Evolutionary conservation across 805 yeast genomes (phyloP).

Genomic region (Metschnikowia colocasiae): DNA sequence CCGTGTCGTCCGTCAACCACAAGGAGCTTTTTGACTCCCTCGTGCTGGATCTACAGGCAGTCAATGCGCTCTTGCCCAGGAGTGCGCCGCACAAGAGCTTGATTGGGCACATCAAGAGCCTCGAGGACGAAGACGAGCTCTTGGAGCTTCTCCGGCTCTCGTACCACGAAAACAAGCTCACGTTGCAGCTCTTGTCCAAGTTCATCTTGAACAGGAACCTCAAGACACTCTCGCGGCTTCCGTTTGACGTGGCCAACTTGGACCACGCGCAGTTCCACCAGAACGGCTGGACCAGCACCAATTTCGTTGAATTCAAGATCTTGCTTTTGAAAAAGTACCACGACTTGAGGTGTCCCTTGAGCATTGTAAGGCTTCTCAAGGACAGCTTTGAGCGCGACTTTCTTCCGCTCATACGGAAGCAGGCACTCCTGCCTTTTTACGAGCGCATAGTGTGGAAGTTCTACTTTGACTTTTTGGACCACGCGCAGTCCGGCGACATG

Average conservation of each 20-base stretch:
- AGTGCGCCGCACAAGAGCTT: constrained; percentile 17
- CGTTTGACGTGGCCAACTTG: constrained; percentile 22
- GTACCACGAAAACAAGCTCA: constrained; percentile 25
- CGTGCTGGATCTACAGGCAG: constrained; percentile 24
- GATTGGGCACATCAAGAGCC: constrained; percentile 17
- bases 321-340: constrained; percentile 35
- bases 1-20: constrained; percentile 9
- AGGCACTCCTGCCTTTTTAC: constrained; percentile 31
- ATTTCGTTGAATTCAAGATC: constrained; percentile 28
- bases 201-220: constrained; percentile 27
- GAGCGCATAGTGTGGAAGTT: constrained; percentile 43
- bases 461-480: constrained; percentile 31
- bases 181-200: constrained; percentile 24
- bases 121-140: constrained; percentile 20
- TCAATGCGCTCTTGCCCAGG: constrained; percentile 5
- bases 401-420: constrained; percentile 22
- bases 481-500: constrained; percentile 22
- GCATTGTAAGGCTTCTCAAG: constrained; percentile 29
- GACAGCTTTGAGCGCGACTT: constrained; percentile 25
- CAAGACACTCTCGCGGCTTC: constrained; percentile 13
- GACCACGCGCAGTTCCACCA: constrained; percentile 19
- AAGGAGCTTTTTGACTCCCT: constrained; percentile 19
- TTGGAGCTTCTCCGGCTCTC: constrained; percentile 23
- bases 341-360: constrained; percentile 31
- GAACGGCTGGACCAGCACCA: constrained; percentile 20